Evolutionary conservation across 179 eudicot species (phyloP).

Genomic region (Beta lomatogona): DNA sequence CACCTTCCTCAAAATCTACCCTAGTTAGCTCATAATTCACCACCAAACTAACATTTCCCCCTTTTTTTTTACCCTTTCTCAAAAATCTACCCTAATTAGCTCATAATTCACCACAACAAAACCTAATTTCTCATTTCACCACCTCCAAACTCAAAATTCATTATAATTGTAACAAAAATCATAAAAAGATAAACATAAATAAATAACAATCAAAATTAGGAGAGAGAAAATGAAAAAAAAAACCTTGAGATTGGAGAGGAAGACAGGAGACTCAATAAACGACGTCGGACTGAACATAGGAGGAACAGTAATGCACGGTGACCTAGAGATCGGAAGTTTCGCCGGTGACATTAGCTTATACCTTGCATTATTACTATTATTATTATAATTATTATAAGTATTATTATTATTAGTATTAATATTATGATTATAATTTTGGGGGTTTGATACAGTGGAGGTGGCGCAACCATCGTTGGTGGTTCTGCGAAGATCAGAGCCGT

Average conservation of each 20-base stretch:
- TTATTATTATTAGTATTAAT: conserved; percentile 3
- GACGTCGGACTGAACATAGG: conserved; percentile 91
- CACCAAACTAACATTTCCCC: not conserved
- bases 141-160: not conserved
- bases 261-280: conserved; percentile 87
- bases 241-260: conserved; percentile 89
- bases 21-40: not conserved
- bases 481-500: conserved; percentile 22
- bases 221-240: conserved; percentile 3
- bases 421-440: no score
- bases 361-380: conserved; percentile 40
- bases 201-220: not conserved
- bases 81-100: not conserved
- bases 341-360: conserved; percentile 97
- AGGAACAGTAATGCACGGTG: conserved; percentile 68
- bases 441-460: conserved; percentile 5
- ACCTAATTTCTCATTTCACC: not conserved
- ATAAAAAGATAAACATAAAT: not conserved
- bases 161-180: not conserved
- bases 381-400: not conserved
- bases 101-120: not conserved
- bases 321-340: conserved; percentile 83
- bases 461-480: conserved; percentile 26
- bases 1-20: not conserved
- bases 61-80: no score